These are phyloP conservation scores for Drosera capensis DNA, from an alignment of 148 eudicot species.

Conservation along the genomic window DNA sequence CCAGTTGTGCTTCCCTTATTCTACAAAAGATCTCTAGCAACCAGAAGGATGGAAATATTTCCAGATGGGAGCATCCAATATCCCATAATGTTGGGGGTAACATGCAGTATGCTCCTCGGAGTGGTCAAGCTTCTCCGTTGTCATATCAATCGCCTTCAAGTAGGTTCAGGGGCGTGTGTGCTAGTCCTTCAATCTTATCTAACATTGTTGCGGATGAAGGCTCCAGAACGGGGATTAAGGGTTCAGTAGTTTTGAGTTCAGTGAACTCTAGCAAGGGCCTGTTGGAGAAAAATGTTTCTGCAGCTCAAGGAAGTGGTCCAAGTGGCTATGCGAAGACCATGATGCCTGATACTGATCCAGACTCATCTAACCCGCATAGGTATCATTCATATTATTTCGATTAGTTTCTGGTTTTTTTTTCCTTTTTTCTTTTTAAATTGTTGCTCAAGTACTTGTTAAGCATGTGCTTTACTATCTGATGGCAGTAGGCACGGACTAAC, in stretches of 20 bases:
- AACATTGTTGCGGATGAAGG: conserved; percentile 78
- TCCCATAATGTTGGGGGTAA: conserved; percentile 28
- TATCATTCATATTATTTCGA: conserved; percentile 9
- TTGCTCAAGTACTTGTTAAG: too few species aligned
- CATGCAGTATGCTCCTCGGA: conserved; percentile 32
- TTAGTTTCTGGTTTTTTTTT: not conserved
- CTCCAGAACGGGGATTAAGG: conserved; percentile 67
- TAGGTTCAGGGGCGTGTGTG: conserved; percentile 33
- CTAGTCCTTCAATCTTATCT: conserved; percentile 37
- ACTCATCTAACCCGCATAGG: conserved; percentile 31
- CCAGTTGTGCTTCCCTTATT: conserved; percentile 27
- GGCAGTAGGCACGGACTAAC: conserved; percentile 39
- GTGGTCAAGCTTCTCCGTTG: conserved; percentile 30
- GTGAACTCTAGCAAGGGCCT: conserved; percentile 21
- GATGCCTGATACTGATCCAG: conserved; percentile 24
- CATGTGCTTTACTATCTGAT: not conserved
- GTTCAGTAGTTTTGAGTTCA: conserved; percentile 46
- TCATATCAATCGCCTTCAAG: conserved; percentile 29
- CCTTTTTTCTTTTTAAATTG: too few species aligned
- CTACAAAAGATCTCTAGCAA: conserved; percentile 21
- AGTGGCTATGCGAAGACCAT: conserved; percentile 25
- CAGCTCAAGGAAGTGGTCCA: conserved; percentile 19
- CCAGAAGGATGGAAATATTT: conserved; percentile 20
- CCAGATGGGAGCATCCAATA: conserved; percentile 36
- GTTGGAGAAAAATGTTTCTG: conserved; percentile 30